Evolutionary conservation across 179 eudicot genomes (phyloP), one percentile per base, ranked within the genome.

Genomic region (Sideroxylon spinosum): DNA sequence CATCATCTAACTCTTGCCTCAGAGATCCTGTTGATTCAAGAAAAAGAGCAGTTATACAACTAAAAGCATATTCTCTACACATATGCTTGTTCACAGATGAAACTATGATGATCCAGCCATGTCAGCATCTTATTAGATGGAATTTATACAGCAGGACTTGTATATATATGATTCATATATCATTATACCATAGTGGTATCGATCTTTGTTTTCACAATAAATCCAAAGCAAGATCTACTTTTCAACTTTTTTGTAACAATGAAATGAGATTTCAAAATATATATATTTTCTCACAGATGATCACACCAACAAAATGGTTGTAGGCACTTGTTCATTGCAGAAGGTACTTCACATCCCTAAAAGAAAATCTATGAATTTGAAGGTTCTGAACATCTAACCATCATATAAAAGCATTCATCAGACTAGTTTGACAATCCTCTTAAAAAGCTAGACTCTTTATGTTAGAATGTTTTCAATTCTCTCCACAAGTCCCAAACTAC

Each of bases 361-460:
- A 59, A 20, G 14, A 46, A 68, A 46, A 29, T n/a, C 13, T 48
- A 69, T 8, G 50, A 73, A 57, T 44, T 16, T 17, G 77, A 37
- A 74, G 32, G 55, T 32, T 23, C 14, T 3, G 19, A 19, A 28
- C n/a, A 26, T 57, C 63, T 56, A 55, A 72, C 63, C 49, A 61
- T 22, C 64, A 59, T 50, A 49, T 22, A 57, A 76, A 75, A 12
- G 44, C 60, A 75, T 65, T 53, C 63, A 76, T 12, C 48, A 28
- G 71, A 63, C 0, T 64, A 14, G 65, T 52, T 10, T 13, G 29
- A 50, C 10, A 50, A 25, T 49, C 11, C 26, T 71, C 61, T 76
- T 52, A 25, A 7, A 6, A 13, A 61, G 57, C 7, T 6, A 74
- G 29, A 75, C 70, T 59, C 37, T 20, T 20, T 5, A 19, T 12